Conservation (phyloP, 208 protist species). For the Trichomonas gallinae region DNA sequence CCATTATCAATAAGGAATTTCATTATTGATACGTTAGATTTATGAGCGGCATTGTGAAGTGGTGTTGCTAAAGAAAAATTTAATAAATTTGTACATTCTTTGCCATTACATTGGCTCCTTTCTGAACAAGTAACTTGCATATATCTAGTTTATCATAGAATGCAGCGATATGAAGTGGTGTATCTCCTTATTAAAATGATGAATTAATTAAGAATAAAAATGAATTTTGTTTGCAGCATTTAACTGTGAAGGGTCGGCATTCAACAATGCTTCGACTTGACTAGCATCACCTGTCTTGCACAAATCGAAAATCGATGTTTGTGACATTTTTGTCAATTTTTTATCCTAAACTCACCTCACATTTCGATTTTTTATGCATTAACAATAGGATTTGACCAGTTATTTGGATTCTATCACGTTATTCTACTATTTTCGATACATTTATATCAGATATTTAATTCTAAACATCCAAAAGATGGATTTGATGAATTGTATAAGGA, state of each 20-base stretch:
- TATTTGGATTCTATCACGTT: no score
- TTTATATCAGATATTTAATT: no score
- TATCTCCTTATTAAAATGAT: neutral
- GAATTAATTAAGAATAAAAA: neutral
- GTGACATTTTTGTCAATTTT: neutral
- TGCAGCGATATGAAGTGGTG: neutral
- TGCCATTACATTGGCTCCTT: neutral
- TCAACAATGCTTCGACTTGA: neutral
- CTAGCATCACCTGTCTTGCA: neutral
- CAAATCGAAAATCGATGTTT: neutral
- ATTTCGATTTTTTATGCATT: no score
- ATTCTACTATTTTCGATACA: no score
- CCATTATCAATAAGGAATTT: neutral
- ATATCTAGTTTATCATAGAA: neutral
- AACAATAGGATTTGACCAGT: no score
- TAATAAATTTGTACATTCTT: neutral
- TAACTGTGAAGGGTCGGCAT: neutral
- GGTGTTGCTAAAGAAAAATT: neutral
- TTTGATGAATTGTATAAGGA: no score
- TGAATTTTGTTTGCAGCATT: neutral
- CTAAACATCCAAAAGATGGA: no score
- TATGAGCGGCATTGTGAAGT: neutral
- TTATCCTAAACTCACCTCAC: no score
- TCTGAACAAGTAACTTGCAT: neutral
- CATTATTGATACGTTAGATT: neutral